Evolutionary conservation across 2,329 filamentous ascomycete genomes (phyloP), one percentile per base, ranked within the genome.

Genomic region (Aspergillus quadrilineatus): DNA sequence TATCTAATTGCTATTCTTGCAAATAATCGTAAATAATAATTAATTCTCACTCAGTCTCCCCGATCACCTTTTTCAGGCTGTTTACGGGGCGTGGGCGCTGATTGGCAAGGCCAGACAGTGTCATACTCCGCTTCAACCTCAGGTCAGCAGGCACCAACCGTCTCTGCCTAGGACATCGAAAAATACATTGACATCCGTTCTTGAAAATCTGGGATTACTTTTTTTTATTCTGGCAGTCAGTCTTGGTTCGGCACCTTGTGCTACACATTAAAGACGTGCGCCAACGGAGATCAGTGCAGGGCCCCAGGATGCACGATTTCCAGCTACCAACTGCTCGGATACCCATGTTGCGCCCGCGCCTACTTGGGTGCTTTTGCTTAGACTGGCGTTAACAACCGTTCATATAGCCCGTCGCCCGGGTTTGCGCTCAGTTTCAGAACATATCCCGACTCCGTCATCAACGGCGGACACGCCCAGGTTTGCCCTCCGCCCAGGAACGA

Each of bases 91-190:
- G 43, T n/a, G 43, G 22, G 22, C 22, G 22, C 22, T 45, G 43
- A 45, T 45, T 44, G 17, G 36, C 15, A 44, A 44, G 14, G 14
- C 14, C 6, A 12, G n/a, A 26, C 17, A 12, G 14, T 12, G 36
- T 22, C 22, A 22, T 29, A 30, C 28, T 45, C 43, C 43, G 28
- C 22, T 26, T 44, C 22, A 22, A 22, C 43, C 14, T 29, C 43
- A n/a, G 26, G 22, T 48, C 51, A 46, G 26, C 51, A 53, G 51
- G 51, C 51, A 53, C 43, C 50, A 29, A 45, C 29, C 30, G 17
- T 17, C 51, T 53, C 29, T 52, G 50, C 50, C 51, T 53, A 32
- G 43, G 17, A 15, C 42, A 8, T 36, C 22, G 7, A n/a, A 4
- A 15, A 30, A 15, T 50, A 32, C 15, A 51, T 12, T 34, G 8